These are phyloP conservation scores for Yamadazyma olivae DNA, from an alignment of 805 yeast species.

Conservation along the genomic window DNA sequence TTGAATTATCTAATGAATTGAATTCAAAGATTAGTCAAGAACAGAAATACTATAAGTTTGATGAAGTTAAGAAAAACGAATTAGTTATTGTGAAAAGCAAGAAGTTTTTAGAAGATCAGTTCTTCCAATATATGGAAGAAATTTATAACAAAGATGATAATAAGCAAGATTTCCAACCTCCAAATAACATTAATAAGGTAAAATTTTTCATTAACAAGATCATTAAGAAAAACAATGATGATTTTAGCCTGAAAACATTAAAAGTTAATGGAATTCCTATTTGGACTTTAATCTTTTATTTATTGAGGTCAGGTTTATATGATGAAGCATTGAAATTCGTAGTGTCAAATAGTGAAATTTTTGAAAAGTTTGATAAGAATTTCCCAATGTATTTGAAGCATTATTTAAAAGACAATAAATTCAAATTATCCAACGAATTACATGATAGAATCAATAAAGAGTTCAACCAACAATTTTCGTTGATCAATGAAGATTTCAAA, in stretches of 20 bases:
- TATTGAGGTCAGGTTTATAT: constrained; percentile 78
- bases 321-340: constrained; percentile 76
- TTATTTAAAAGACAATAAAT: constrained; percentile 51
- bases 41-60: constrained; percentile 28
- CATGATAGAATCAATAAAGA: constrained; percentile 71
- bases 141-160: constrained; percentile 56
- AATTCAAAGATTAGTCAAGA: constrained; percentile 31
- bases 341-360: constrained; percentile 59
- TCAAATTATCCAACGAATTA: constrained; percentile 60
- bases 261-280: constrained; percentile 78
- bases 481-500: constrained; percentile 41
- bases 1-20: constrained; percentile 41
- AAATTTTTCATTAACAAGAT: constrained; percentile 50
- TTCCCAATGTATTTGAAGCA: constrained; percentile 78
- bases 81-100: constrained; percentile 55
- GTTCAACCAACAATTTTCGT: constrained; percentile 79
- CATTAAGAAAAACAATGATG: constrained; percentile 27
- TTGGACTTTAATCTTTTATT: constrained; percentile 90
- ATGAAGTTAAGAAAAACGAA: constrained; percentile 27
- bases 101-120: constrained; percentile 69
- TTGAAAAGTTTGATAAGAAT: constrained; percentile 80
- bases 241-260: constrained; percentile 30
- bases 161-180: constrained; percentile 43
- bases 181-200: constrained; percentile 67
- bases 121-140: constrained; percentile 68